Conservation (phyloP, 179 eudicot species). For the Nepenthes alata region DNA sequence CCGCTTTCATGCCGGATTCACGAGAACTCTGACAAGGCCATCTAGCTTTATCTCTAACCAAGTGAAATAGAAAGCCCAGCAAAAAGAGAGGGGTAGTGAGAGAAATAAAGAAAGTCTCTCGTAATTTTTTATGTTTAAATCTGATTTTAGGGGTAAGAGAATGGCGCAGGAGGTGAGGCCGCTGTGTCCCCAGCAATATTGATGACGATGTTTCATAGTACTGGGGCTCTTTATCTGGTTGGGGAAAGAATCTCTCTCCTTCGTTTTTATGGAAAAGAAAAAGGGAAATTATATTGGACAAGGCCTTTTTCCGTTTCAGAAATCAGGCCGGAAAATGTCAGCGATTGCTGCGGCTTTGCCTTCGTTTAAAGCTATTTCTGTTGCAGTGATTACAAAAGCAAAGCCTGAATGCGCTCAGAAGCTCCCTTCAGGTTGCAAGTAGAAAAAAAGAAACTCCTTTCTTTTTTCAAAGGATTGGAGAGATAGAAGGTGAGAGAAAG, state of each 20-base stretch:
- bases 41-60: too few relatives aligned
- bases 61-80: neutral
- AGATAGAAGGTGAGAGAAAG: too few relatives aligned
- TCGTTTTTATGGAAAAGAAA: neutral
- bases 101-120: neutral
- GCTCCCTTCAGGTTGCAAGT: neutral
- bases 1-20: slow-evolving; percentile 37
- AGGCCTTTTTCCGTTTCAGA: slow-evolving; percentile 2
- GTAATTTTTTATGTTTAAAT: neutral
- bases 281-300: neutral
- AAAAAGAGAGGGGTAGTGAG: neutral
- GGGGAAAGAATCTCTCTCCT: neutral
- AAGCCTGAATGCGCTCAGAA: slow-evolving; percentile 4
- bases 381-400: slow-evolving; percentile 6
- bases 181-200: slow-evolving; percentile 7
- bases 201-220: slow-evolving; percentile 7
- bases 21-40: neutral
- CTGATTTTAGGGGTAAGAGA: too few relatives aligned
- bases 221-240: slow-evolving; percentile 5
- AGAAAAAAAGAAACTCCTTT: too few relatives aligned
- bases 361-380: slow-evolving; percentile 5
- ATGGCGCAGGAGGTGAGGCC: slow-evolving; percentile 6
- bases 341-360: slow-evolving; percentile 1
- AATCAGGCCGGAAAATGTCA: neutral
- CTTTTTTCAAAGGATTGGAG: too few relatives aligned